phyloP scores from a whole-genome alignment of 371 early-diverging fungal genomes.

The Mucor mucedo region DNA sequence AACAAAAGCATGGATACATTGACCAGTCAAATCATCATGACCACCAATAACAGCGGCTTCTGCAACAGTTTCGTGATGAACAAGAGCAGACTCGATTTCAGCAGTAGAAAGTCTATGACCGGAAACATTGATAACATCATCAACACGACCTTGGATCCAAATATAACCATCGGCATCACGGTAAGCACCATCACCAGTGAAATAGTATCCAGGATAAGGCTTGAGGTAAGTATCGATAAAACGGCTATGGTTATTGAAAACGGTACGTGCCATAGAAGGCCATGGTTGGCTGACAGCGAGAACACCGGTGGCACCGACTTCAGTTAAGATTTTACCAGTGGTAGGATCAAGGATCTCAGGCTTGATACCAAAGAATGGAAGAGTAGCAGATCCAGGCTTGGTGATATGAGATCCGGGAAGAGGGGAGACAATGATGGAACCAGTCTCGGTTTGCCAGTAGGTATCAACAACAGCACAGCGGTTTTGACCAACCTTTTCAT shows the following conservation, averaged over 20 bases:
- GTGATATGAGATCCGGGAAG: slow-evolving; percentile 82
- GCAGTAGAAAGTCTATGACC: slow-evolving; percentile 97
- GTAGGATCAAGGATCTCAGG: slow-evolving; percentile 83
- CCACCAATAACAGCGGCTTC: slow-evolving; percentile 96
- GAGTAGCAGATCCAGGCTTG: slow-evolving; percentile 94
- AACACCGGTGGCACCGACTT: slow-evolving; percentile 87
- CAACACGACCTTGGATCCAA: slow-evolving; percentile 94
- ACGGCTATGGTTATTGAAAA: slow-evolving; percentile 88
- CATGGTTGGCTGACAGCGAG: slow-evolving; percentile 86
- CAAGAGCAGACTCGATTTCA: slow-evolving; percentile 92
- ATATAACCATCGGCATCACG: slow-evolving; percentile 93
- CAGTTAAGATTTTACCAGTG: slow-evolving; percentile 74
- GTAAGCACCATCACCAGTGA: slow-evolving; percentile 89
- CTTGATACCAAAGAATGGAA: slow-evolving; percentile 97
- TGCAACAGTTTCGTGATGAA: slow-evolving; percentile 80
- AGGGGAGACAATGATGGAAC: slow-evolving; percentile 91
- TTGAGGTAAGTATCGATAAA: slow-evolving; percentile 90
- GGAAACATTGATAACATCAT: slow-evolving; percentile 97
- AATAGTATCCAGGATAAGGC: slow-evolving; percentile 86
- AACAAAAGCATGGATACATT: slow-evolving; percentile 76
- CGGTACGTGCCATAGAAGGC: slow-evolving; percentile 95
- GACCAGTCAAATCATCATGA: slow-evolving; percentile 92
- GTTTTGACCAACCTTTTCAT: slow-evolving; percentile 82
- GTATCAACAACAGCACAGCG: slow-evolving; percentile 94
- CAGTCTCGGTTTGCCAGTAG: slow-evolving; percentile 97